Evolutionary conservation across 2,329 filamentous ascomycete genomes (phyloP).

Genomic region (Amauroascus verrucosus): DNA sequence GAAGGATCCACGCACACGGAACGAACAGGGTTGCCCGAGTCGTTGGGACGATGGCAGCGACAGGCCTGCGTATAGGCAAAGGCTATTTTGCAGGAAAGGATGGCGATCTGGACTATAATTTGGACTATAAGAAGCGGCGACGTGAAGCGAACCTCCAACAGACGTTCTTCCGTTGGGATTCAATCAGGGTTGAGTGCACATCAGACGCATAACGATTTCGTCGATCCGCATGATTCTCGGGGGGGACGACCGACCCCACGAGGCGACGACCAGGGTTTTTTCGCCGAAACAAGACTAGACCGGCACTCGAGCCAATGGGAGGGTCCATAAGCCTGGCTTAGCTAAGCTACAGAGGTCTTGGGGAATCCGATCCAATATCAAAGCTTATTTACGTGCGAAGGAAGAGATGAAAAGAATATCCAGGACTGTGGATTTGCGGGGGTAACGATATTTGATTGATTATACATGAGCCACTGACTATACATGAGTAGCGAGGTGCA

Average conservation of each 20-base stretch:
- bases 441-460: too few relatives aligned
- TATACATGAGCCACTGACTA: too few relatives aligned
- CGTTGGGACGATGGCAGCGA: too few relatives aligned
- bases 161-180: neutral
- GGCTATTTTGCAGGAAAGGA: too few relatives aligned
- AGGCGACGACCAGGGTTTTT: neutral
- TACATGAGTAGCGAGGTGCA: too few relatives aligned
- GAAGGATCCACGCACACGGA: neutral
- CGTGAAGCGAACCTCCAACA: neutral
- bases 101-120: neutral
- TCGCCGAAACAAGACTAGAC: neutral
- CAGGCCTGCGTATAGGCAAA: too few relatives aligned
- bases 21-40: too few relatives aligned
- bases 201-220: neutral
- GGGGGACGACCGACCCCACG: constrained; percentile 9
- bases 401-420: neutral
- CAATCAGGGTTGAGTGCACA: neutral
- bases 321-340: neutral
- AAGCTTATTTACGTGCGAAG: neutral
- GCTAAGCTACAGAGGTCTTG: neutral
- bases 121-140: too few relatives aligned
- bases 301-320: neutral
- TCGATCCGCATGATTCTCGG: constrained; percentile 1
- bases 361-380: neutral
- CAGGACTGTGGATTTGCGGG: too few relatives aligned